Base-by-base conservation (phyloP, 345 rosid genomes). In the Isatis tinctoria region DNA sequence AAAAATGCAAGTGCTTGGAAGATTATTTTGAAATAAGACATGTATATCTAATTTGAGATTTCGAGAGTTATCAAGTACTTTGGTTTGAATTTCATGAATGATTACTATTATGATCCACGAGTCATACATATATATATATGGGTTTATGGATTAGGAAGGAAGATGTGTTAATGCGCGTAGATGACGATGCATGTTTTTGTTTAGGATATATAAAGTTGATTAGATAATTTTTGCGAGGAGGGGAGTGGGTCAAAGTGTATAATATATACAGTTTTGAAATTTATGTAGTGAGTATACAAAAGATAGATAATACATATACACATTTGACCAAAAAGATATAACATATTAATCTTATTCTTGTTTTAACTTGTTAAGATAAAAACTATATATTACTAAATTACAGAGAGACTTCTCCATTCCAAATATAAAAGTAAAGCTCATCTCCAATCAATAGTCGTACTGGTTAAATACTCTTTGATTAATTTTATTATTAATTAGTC, bases 161-260 rank as follows among this genome's bases (percentile, higher is more conserved):
- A 52, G 26, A 52, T 67, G 60, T 36, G 33, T 13, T 67, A 52
- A 16, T 53, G 51, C 17, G 7, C 10, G 39, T 45, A 64, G 45
- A 22, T 49, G 33, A 13, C n/a, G 11, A 67, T 14, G 26, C 22
- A 67, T 52, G 26, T 14, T 52, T 52, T 52, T 52, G 8, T 49
- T 52, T 67, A 16, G 16, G 37, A 26, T 67, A 16, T 22, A 44
- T 41, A 56, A 58, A 69, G 74, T 69, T 69, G 73, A 18, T 69
- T 54, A 69, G 22, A 69, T 41, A 18, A 2, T 32, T 53, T 27
- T 54, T 28, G 39, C 2, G 60, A 14, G 3, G 17, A 44, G 14
- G 41, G 73, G 73, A 69, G 73, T 69, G 22, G 65, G 32, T 57
- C 56, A 69, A 33, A 58, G 40, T 56, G 43, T 58, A 4, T 30